Evolutionary conservation across 495 filamentous ascomycete genomes (phyloP).

Genomic region (Mytilinidion resinicola): DNA sequence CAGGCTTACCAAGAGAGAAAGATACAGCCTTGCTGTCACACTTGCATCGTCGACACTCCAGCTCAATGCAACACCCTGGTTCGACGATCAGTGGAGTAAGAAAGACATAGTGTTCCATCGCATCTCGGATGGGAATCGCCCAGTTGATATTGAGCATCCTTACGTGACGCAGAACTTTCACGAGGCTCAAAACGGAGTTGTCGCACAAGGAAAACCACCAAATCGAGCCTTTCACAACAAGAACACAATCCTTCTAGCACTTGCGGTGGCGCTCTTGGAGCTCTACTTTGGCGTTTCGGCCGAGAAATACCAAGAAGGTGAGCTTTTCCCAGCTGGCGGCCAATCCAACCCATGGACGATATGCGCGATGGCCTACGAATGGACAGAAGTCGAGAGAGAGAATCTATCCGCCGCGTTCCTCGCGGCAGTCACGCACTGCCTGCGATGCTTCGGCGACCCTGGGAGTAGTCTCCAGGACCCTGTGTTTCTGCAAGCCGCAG

Average conservation of each 20-base stretch:
- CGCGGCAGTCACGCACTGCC: constrained; percentile 23
- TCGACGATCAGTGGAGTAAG: constrained; percentile 17
- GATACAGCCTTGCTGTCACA: constrained; percentile 23
- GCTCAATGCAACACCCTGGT: constrained; percentile 25
- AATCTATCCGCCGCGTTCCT: constrained; percentile 26
- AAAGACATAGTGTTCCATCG: constrained; percentile 24
- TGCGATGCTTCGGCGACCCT: constrained; percentile 25
- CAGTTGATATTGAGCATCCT: constrained; percentile 26
- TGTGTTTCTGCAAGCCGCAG: constrained; percentile 24
- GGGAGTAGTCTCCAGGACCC: constrained; percentile 20
- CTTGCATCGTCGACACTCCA: constrained; percentile 23
- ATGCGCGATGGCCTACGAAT: constrained; percentile 25
- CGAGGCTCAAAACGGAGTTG: constrained; percentile 1
- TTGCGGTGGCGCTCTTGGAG: constrained; percentile 23
- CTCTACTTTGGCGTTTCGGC: constrained; percentile 27
- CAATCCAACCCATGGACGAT: constrained; percentile 21
- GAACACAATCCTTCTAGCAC: constrained; percentile 27
- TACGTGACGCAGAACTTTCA: constrained; percentile 13
- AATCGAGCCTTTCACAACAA: constrained; percentile 24
- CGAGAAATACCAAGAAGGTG: constrained; percentile 14
- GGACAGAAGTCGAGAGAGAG: constrained; percentile 24
- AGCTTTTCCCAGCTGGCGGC: neutral
- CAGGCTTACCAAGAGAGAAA: constrained; percentile 26
- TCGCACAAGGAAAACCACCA: neutral
- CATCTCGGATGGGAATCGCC: constrained; percentile 3